phyloP scores from a whole-genome alignment of 345 rosid genomes.

The Gossypium thurberi region DNA sequence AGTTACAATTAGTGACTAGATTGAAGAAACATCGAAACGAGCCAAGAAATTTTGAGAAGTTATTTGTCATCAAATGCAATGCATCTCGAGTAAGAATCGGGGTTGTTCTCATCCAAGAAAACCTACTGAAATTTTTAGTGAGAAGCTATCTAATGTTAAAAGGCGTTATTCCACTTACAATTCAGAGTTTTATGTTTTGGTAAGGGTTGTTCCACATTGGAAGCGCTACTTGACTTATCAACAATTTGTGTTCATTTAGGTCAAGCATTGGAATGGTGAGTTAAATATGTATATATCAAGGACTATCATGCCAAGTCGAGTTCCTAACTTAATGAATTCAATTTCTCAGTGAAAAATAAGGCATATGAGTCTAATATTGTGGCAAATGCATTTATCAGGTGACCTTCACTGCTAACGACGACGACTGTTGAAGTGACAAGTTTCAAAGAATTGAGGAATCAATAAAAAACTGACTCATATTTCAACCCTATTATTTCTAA shows the following conservation, averaged over 20 bases:
- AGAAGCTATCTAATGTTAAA: background rate
- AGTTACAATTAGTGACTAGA: too few relatives aligned
- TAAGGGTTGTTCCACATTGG: background rate
- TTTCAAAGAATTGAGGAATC: background rate
- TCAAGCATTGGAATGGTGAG: background rate
- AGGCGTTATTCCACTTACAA: background rate
- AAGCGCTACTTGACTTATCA: background rate
- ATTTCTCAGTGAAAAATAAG: background rate
- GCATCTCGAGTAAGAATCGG: too few relatives aligned
- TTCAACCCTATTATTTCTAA: background rate
- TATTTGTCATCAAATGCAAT: too few relatives aligned
- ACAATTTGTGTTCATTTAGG: background rate
- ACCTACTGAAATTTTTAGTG: too few relatives aligned
- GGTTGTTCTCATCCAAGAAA: too few relatives aligned
- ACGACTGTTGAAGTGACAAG: background rate
- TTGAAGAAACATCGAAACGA: too few relatives aligned
- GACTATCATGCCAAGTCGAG: background rate
- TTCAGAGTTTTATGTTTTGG: background rate
- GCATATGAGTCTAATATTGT: background rate
- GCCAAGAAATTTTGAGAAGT: too few relatives aligned
- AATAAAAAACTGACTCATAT: background rate
- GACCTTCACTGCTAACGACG: background rate
- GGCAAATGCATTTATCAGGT: background rate
- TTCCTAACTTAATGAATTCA: background rate
- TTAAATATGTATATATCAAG: background rate